Percentiles rank a stretch among this genome's conserved stretches.
Conservation (phyloP, 2,329 filamentous ascomycete species). For the Biscogniauxia mediterranea region DNA sequence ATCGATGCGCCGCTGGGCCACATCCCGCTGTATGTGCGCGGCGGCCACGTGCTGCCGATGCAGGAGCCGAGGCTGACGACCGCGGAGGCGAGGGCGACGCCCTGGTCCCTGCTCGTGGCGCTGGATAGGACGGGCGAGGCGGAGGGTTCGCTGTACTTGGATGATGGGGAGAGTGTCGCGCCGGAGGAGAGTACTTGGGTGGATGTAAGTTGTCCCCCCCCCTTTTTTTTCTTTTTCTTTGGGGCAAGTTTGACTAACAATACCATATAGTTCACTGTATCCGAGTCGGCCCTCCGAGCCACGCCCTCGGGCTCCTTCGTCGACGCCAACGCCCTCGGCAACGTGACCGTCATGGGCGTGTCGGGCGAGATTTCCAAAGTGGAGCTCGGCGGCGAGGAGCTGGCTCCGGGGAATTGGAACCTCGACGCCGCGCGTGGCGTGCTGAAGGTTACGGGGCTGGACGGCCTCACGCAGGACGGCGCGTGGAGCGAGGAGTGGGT, state of each 20-base stretch:
- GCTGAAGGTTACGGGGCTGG: constrained; percentile 50
- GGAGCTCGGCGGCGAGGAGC: constrained; percentile 46
- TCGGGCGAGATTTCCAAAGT: constrained; percentile 41
- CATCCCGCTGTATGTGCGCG: constrained; percentile 70
- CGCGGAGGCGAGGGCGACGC: constrained; percentile 56
- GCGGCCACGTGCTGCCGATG: constrained; percentile 64
- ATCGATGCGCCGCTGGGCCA: constrained; percentile 54
- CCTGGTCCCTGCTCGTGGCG: constrained; percentile 66
- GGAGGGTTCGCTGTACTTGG: constrained; percentile 64
- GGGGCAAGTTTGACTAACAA: too few relatives aligned
- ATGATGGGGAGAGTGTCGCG: constrained; percentile 68
- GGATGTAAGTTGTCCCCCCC: constrained; percentile 32
- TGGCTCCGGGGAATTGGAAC: constrained; percentile 43
- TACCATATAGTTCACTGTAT: constrained; percentile 39
- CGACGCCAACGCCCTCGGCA: constrained; percentile 58
- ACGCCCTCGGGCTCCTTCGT: constrained; percentile 49
- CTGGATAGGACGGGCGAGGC: constrained; percentile 55
- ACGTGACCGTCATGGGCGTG: constrained; percentile 63
- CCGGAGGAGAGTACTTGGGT: constrained; percentile 57
- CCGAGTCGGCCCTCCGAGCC: constrained; percentile 44
- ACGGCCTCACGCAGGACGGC: constrained; percentile 46
- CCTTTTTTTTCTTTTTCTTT: not conserved
- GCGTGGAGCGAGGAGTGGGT: constrained; percentile 60
- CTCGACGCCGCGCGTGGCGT: constrained; percentile 48
- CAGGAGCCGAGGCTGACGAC: constrained; percentile 70